These are phyloP conservation scores for Chrysochromulina parva DNA, from an alignment of 78 protist genomes.

Conservation along the genomic window DNA sequence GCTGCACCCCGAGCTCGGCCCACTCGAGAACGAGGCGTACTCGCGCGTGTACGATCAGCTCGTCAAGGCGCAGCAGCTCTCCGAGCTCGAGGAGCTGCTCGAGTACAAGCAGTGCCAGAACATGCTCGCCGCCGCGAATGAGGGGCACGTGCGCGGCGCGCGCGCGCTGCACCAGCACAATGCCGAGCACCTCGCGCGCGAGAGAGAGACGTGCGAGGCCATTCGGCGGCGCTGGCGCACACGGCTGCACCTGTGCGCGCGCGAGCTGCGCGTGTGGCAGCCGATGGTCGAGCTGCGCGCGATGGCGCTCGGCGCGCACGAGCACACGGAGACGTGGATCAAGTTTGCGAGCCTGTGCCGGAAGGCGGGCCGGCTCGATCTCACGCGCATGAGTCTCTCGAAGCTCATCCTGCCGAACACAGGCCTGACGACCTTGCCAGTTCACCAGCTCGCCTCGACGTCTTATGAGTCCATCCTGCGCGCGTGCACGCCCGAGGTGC, in stretches of 20 bases:
- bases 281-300: neutral
- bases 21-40: slow-evolving; percentile 82
- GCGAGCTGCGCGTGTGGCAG: slow-evolving; percentile 24
- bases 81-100: slow-evolving; percentile 87
- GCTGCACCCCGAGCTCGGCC: slow-evolving; percentile 85
- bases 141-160: neutral
- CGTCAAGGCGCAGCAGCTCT: slow-evolving; percentile 66
- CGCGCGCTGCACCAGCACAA: neutral
- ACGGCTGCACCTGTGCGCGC: neutral
- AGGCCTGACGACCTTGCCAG: too few species aligned
- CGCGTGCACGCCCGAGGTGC: slow-evolving; percentile 57
- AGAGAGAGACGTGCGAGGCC: neutral
- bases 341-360: slow-evolving; percentile 24
- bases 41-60: slow-evolving; percentile 73
- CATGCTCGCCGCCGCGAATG: neutral
- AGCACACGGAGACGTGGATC: neutral
- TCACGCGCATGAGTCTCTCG: neutral
- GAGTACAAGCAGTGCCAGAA: slow-evolving; percentile 43
- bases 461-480: neutral
- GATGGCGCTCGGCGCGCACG: neutral
- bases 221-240: neutral
- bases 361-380: neutral
- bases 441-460: neutral
- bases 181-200: too few species aligned
- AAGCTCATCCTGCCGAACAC: neutral